phyloP scores from a whole-genome alignment of 257 asterid genomes.

The Fraxinus pennsylvanica region DNA sequence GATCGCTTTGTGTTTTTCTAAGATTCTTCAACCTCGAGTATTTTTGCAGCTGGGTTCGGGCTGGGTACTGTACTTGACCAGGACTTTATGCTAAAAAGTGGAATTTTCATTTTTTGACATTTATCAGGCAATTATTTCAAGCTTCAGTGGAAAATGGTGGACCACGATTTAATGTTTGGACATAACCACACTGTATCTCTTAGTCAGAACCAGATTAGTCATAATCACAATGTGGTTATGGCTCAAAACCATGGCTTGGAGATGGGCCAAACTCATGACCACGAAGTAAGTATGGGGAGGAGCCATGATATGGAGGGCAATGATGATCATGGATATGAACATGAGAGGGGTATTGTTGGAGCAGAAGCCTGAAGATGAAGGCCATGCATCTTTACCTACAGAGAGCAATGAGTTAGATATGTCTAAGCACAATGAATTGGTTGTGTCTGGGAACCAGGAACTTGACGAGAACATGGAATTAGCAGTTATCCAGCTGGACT shows the following conservation, averaged over 20 bases:
- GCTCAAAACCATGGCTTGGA: constrained; percentile 56
- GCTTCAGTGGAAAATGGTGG: constrained; percentile 43
- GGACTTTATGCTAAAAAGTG: constrained; percentile 29
- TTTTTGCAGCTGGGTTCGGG: constrained; percentile 25
- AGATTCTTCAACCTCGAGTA: constrained; percentile 26
- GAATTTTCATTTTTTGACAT: constrained; percentile 11
- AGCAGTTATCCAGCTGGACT: no score
- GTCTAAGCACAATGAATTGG: no score
- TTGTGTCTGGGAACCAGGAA: no score
- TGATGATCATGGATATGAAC: constrained; percentile 53
- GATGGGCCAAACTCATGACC: constrained; percentile 49
- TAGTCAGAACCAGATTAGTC: constrained; percentile 57
- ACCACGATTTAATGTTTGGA: constrained; percentile 57
- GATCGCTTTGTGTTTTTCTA: constrained; percentile 4
- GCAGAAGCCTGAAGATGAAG: constrained; percentile 61
- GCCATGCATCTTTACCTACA: no score
- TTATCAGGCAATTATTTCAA: constrained; percentile 22
- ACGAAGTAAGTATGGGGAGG: constrained; percentile 45
- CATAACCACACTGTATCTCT: constrained; percentile 45
- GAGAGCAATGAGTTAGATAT: no score
- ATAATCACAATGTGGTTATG: constrained; percentile 47
- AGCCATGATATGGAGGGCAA: constrained; percentile 40
- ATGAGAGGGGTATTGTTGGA: constrained; percentile 52
- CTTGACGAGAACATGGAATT: no score
- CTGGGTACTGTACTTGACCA: constrained; percentile 25